Evolutionary conservation across 495 filamentous ascomycete species (phyloP), one percentile per base, ranked within the genome.

Genomic region (Hypoxylon cercidicola): DNA sequence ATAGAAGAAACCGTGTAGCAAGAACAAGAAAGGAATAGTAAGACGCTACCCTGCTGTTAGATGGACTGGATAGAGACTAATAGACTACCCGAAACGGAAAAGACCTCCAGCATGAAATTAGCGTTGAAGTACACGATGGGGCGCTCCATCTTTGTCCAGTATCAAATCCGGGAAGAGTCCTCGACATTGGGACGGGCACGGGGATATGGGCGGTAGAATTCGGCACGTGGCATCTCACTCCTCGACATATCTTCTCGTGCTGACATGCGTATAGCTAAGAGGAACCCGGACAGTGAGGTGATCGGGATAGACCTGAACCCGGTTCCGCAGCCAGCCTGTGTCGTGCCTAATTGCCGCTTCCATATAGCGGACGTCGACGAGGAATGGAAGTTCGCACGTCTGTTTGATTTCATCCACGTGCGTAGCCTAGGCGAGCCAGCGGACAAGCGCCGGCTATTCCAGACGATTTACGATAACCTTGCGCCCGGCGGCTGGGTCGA

Each of bases 71-170:
- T 9, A 9, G 18, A 43, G 35, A 43, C 55, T 64, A 15, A 64
- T 43, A 28, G 20, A 23, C 40, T 16, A 16, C 30, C 30, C 30
- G 55, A 63, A 64, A 55, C 15, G 30, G 8, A 40, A 55, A 59
- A 72, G 69, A 69, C 55, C 66, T 72, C 79, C 66, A 96, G 75
- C 61, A 95, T 89, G 74, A 93, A 91, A 85, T 96, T 91, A 55
- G 89, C 84, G 35, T 90, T 89, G 62, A 91, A 86, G 77, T 94
- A 82, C 78, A 95, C 88, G 74, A 95, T 91, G 21, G 90, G 91
- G 74, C 94, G 78, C 62, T 69, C 13, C 51, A 69, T 49, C 55
- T 69, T 16, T 64, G 62, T n/a, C 69, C 69, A 6, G 61, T 69
- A 32, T 40, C 44, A 13, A 61, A 63, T 7, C 69, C 69, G 18